Conservation (phyloP, 176 grass and related monocot species). For the Juncus effusus region DNA sequence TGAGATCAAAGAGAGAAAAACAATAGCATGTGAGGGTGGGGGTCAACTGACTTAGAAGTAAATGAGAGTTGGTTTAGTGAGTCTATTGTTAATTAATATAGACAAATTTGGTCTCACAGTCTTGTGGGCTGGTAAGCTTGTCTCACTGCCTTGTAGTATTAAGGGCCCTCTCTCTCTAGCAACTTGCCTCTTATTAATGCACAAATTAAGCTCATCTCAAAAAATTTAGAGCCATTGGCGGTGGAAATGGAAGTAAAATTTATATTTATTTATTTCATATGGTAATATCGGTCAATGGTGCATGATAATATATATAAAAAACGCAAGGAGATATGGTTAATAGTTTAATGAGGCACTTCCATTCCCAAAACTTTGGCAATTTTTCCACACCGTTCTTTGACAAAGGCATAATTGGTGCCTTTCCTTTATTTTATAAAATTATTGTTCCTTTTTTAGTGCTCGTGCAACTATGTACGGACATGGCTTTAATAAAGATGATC, state of each 20-base stretch:
- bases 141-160: slow-evolving; percentile 13
- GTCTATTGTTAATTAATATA: neutral
- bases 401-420: too few species aligned
- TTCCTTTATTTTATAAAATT: too few species aligned
- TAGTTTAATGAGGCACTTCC: slow-evolving; percentile 5
- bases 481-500: too few species aligned
- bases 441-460: too few species aligned
- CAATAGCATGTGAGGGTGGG: slow-evolving; percentile 21
- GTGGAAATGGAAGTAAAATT: slow-evolving; percentile 8
- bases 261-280: slow-evolving; percentile 3
- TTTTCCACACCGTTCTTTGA: slow-evolving; percentile 3
- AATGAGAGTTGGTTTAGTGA: too few species aligned
- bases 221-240: neutral
- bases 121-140: slow-evolving; percentile 17
- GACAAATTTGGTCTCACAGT: slow-evolving; percentile 25
- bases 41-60: slow-evolving; percentile 10
- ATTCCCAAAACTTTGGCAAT: neutral
- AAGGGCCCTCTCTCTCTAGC: slow-evolving; percentile 7
- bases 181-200: slow-evolving; percentile 10
- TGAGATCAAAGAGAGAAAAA: neutral
- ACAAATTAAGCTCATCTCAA: neutral
- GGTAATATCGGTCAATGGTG: neutral
- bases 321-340: slow-evolving; percentile 16
- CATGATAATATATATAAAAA: slow-evolving; percentile 14
- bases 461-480: too few species aligned